A percentile compares a stretch with the other conserved stretches of the same genome.
phyloP scores from a whole-genome alignment of 352 stramenopile genomes.

The Pythium sukuiense region DNA sequence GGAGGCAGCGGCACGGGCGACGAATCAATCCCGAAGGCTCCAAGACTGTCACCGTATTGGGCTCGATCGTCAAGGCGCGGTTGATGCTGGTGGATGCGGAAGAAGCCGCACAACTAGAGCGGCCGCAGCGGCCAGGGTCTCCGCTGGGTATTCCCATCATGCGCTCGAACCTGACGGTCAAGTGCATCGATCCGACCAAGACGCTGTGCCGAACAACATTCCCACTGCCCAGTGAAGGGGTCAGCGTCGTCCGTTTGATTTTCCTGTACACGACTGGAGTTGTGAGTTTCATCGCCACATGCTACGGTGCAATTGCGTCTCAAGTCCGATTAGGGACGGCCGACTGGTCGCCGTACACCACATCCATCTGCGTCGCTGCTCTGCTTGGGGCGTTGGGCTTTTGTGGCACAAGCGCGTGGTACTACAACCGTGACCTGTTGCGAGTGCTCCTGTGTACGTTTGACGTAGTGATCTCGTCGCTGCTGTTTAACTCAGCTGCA shows the following conservation, averaged over 20 bases:
- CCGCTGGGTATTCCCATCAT: constrained; percentile 10
- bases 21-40: neutral
- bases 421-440: constrained; percentile 30
- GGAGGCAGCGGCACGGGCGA: neutral
- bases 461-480: constrained; percentile 30
- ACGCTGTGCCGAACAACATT: constrained; percentile 9
- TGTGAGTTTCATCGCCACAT: constrained; percentile 19
- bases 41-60: constrained; percentile 14
- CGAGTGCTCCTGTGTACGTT: constrained; percentile 22
- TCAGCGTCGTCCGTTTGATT: neutral
- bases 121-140: neutral
- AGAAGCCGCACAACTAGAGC: neutral
- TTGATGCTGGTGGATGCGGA: constrained; percentile 16
- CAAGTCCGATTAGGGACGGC: constrained; percentile 10
- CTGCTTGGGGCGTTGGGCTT: constrained; percentile 22
- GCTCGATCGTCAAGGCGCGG: constrained; percentile 24
- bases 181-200: constrained; percentile 16
- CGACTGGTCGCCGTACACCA: neutral
- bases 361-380: constrained; percentile 7
- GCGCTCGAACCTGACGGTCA: constrained; percentile 18
- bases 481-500: constrained; percentile 18
- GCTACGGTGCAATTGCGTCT: constrained; percentile 16
- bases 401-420: constrained; percentile 14
- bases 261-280: constrained; percentile 19
- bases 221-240: constrained; percentile 5